Evolutionary conservation across 345 rosid genomes (phyloP), one percentile per base, ranked within the genome.

Genomic region (Excoecaria cochinchinensis): DNA sequence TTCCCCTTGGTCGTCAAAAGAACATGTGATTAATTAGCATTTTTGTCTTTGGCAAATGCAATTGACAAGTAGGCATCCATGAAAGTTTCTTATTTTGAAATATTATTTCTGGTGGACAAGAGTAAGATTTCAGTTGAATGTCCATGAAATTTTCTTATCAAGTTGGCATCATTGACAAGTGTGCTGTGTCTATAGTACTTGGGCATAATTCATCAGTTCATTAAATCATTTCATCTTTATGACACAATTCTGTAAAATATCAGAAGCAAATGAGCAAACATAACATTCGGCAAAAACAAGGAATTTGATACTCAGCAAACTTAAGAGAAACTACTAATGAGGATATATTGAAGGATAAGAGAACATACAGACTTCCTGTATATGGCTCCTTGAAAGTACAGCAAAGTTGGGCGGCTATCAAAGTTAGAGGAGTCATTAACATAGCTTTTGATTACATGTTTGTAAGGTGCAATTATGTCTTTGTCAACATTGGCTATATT

Each of bases 381-480:
- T 77, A 95, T 93, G 79, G 98, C 97, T 50, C 99, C 99, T 85
- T 91, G 98, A 56, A 95, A 95, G 86, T 89, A 95, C 8, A 95
- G 88, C 86, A 95, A 84, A 53, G 89, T 86, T 5, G 89, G 89
- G 57, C 98, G 95, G 80, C 76, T 83, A 53, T 87, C 90, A 70
- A 92, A 92, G 42, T 80, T 87, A 12, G 93, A 89, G 7, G 86
- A 64, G 77, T 95, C 99, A 59, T 89, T 87, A 24, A 8, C 80
- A 38, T 89, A 91, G 44, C 82, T 85, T 68, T 76, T 84, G 63
- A 92, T 85, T 50, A 93, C 83, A 70, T 95, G 98, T 81, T 89
- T 91, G 87, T 95, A 95, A 47, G 99, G 99, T 2, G 97, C 97
- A 66, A 95, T 90, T 51, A 92, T 84, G 76, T 95, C 99, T 83